Evolutionary conservation across 306 rosid species (phyloP).

Genomic region (Cicer bijugum): DNA sequence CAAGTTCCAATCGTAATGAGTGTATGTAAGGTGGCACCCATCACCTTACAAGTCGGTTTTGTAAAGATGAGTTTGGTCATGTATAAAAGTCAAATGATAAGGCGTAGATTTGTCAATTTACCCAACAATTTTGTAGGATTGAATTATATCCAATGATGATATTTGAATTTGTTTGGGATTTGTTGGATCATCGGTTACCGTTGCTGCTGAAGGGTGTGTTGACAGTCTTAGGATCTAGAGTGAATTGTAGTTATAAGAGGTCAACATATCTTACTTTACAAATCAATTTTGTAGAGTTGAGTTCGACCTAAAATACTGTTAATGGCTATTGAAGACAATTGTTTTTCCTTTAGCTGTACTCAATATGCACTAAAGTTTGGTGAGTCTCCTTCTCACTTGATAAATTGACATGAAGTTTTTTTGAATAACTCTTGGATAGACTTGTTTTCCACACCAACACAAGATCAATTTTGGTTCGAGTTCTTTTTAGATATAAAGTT

Average conservation of each 20-base stretch:
- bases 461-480: neutral
- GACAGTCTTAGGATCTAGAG: neutral
- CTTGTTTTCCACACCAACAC: neutral
- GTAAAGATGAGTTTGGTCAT: too few species aligned
- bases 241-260: neutral
- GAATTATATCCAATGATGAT: neutral
- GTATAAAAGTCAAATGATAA: too few species aligned
- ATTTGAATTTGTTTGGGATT: neutral
- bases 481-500: neutral
- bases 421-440: neutral
- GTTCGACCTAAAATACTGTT: neutral
- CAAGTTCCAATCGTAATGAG: too few species aligned
- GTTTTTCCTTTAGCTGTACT: constrained; percentile 4
- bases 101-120: neutral
- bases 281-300: neutral
- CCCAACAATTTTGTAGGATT: neutral
- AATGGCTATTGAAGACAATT: neutral
- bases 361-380: neutral
- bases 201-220: neutral
- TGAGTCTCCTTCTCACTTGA: neutral
- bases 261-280: neutral
- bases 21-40: too few species aligned
- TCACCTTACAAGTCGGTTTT: too few species aligned
- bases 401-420: neutral
- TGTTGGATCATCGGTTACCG: neutral